These are phyloP conservation scores for Truncatella angustata DNA, from an alignment of 2,329 filamentous ascomycete genomes.

Conservation along the genomic window DNA sequence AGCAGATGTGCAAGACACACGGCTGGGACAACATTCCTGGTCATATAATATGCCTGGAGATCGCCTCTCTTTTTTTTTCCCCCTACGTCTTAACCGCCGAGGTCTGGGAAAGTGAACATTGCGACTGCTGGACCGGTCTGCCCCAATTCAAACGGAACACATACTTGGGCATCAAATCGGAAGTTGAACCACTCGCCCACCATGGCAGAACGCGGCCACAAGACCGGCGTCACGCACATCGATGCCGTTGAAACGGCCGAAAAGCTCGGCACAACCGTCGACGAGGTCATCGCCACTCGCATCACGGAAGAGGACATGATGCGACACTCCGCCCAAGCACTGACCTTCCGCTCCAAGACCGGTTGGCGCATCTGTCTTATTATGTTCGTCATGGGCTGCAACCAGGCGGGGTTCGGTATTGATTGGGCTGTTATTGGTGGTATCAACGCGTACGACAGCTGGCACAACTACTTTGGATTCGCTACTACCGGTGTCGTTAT, in stretches of 20 bases:
- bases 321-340: slow-evolving; percentile 37
- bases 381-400: slow-evolving; percentile 44
- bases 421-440: slow-evolving; percentile 48
- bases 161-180: neutral
- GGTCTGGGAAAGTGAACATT: neutral
- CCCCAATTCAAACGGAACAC: neutral
- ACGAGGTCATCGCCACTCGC: slow-evolving; percentile 42
- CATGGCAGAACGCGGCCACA: slow-evolving; percentile 7
- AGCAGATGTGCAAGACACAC: neutral
- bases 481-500: slow-evolving; percentile 36
- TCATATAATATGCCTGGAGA: neutral
- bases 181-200: neutral
- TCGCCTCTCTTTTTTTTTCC: neutral
- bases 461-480: slow-evolving; percentile 44
- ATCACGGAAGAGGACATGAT: slow-evolving; percentile 45
- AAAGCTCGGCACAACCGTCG: slow-evolving; percentile 33
- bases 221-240: slow-evolving; percentile 8
- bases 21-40: neutral
- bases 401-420: slow-evolving; percentile 45
- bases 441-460: slow-evolving; percentile 40
- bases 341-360: slow-evolving; percentile 38
- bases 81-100: neutral
- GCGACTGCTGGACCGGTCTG: neutral
- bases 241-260: slow-evolving; percentile 29
- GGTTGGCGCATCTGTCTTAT: slow-evolving; percentile 39